Base-by-base conservation (phyloP, 148 eudicot genomes). In the Persicaria maculosa region DNA sequence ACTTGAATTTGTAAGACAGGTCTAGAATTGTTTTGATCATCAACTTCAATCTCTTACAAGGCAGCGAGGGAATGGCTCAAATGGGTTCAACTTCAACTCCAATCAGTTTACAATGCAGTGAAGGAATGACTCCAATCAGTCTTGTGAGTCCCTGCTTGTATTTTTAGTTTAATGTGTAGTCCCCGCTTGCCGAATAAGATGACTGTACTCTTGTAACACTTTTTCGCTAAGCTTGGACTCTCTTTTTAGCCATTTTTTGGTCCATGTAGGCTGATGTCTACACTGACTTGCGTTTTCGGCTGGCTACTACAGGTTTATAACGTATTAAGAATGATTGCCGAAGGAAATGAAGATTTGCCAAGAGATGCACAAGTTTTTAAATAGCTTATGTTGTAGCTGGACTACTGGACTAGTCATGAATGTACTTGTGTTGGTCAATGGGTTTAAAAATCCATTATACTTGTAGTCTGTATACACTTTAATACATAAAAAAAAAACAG, bases 311-410 rank as follows among this genome's bases (percentile, higher is more conserved):
- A 59, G 67, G 25, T 8, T 19, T 16, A 1, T 14, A 54, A n/a
- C 36, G 31, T 31, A 7, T 25, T 16, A 57, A 50, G 68, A 65
- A 36, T 31, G 44, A 94, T 94, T 97, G 91, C 88, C 2, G 97
- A 90, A 31, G 85, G 91, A 71, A 92, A 90, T 44, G 90, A 86
- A 75, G 87, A 93, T 43, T 69, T 94, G 85, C 97, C 97, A 6
- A 88, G 96, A 75, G 98, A 91, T 82, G 98, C 98, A 3, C 92
- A 90, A 79, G 88, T 92, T 78, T 92, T 91, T 44, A 94, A 91
- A 81, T 79, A 84, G 5, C 77, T 94, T 15, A 14, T 52, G 14
- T 14, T 52, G 55, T 52, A 52, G 55, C 17, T 52, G 55, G 3
- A n/a, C n/a, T n/a, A n/a, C n/a, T n/a, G n/a, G n/a, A 52, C 55